Percentiles rank a stretch among this genome's conserved stretches.
Evolutionary conservation across 169 alveolate genomes (phyloP).

Genomic region (Theileria annulata): DNA sequence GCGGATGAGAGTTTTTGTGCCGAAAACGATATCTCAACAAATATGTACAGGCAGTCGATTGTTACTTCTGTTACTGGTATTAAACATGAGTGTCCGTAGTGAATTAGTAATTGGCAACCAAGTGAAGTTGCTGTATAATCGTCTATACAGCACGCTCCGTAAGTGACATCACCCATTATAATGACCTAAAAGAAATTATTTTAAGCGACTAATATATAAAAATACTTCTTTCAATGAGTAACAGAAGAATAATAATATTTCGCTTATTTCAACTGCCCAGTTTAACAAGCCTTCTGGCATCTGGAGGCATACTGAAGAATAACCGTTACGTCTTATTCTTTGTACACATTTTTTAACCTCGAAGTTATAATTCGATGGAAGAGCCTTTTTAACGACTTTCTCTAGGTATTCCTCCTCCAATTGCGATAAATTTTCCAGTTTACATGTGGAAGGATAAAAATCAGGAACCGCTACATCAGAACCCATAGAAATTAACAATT

Average conservation of each 20-base stretch:
- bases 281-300: slow-evolving; percentile 95
- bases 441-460: neutral
- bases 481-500: neutral
- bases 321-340: slow-evolving; percentile 80
- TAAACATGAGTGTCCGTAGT: slow-evolving; percentile 98
- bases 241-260: slow-evolving; percentile 87
- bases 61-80: slow-evolving; percentile 88
- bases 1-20: slow-evolving; percentile 86
- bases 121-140: slow-evolving; percentile 91
- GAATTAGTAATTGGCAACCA: slow-evolving; percentile 93
- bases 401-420: slow-evolving; percentile 29
- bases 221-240: slow-evolving; percentile 73
- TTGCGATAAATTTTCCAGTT: slow-evolving; percentile 11
- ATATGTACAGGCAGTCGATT: slow-evolving; percentile 89
- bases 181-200: slow-evolving; percentile 32
- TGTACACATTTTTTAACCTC: slow-evolving; percentile 91
- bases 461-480: neutral
- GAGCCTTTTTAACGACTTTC: slow-evolving; percentile 58
- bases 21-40: slow-evolving; percentile 93
- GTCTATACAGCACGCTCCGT: slow-evolving; percentile 99
- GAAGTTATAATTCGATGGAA: slow-evolving; percentile 94
- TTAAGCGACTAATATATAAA: slow-evolving; percentile 13
- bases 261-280: slow-evolving; percentile 86
- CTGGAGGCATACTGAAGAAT: slow-evolving; percentile 89
- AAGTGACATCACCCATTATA: slow-evolving; percentile 94